A percentile compares a stretch with the other conserved stretches of the same genome.
Evolutionary conservation across 2,329 filamentous ascomycete species (phyloP).

Genomic region (Ophiobolus disseminans): DNA sequence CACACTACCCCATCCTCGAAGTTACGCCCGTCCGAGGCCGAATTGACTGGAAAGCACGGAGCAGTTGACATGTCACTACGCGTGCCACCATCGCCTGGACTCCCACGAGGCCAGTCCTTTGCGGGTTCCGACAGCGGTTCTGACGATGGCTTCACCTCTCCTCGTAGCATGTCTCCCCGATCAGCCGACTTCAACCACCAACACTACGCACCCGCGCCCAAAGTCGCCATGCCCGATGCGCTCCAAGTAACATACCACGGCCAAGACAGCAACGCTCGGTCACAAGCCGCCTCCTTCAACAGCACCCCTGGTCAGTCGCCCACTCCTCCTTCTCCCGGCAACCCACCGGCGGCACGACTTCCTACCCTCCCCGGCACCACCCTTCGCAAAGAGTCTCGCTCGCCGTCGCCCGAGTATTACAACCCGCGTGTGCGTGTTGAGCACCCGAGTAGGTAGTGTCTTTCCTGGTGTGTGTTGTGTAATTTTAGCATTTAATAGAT

Average conservation of each 20-base stretch:
- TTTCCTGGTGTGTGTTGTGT: conserved; percentile 33
- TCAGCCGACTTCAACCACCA: conserved; percentile 29
- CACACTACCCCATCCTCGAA: conserved; percentile 33
- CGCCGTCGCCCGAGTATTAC: conserved; percentile 25
- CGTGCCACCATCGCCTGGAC: conserved; percentile 42
- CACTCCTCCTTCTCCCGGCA: conserved; percentile 32
- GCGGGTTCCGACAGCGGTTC: conserved; percentile 36
- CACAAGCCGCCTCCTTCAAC: conserved; percentile 41
- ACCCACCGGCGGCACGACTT: conserved; percentile 31
- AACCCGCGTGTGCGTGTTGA: conserved; percentile 26
- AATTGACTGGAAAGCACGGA: conserved; percentile 44
- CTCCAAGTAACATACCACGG: conserved; percentile 34
- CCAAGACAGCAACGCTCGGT: conserved; percentile 23
- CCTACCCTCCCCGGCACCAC: conserved; percentile 35
- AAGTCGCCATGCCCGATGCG: conserved; percentile 33
- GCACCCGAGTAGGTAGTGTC: conserved; percentile 42
- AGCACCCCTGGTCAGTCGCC: conserved; percentile 32
- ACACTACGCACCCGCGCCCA: conserved; percentile 37
- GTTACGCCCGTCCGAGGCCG: conserved; percentile 46
- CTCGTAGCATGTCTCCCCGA: conserved; percentile 32
- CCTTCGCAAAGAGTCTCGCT: conserved; percentile 28
- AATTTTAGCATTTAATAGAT: conserved; percentile 36
- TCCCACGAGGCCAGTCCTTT: conserved; percentile 26
- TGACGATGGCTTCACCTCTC: conserved; percentile 29
- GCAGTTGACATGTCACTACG: conserved; percentile 46